Evolutionary conservation across 106 monocot species (phyloP), one percentile per base, ranked within the genome.

Genomic region (Dendrobium nobile): DNA sequence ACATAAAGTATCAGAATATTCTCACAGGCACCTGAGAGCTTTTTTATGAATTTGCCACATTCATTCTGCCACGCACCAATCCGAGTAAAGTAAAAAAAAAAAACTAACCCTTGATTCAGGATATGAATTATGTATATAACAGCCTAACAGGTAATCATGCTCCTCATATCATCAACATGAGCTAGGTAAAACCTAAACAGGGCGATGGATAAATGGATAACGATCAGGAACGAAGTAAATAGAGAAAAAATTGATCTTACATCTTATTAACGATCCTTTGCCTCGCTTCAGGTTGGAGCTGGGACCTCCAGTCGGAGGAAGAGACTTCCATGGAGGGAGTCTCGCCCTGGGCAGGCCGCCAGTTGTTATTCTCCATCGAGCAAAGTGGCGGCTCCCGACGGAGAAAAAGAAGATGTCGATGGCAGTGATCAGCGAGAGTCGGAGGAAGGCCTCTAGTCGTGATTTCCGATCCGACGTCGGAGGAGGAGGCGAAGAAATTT

Each of bases 251-350:
- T 40, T 8, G 17, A 16, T 4, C 82, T 80, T 54, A 94, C 93
- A 94, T 94, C 85, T 91, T 89, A 47, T 88, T 89, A 47, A 88
- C 84, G 77, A 91, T 88, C 55, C 91, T 84, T 33, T 81, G 77
- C 67, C 91, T 87, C 41, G 85, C 80, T 1, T 88, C 91, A 1
- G 81, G 86, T 41, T 80, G 89, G 51, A 94, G 87, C 45, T 88
- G 86, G 41, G 75, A 73, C 64, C 93, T 61, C 91, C 91, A 94
- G 33, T 89, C 93, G 56, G 15, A 64, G 13, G 84, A 67, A 41
- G 47, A 48, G 45, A 48, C 20, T 33, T 61, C 45, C 84, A 68
- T 56, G 58, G 55, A 48, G 40, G 67, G 75, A 15, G 79, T 40
- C 24, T 75, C 83, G 7, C 85, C 85, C 55, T 82, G 87, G 8